Conservation (phyloP, 2,329 filamentous ascomycete genomes). For the Drechslerella coelobrocha region DNA sequence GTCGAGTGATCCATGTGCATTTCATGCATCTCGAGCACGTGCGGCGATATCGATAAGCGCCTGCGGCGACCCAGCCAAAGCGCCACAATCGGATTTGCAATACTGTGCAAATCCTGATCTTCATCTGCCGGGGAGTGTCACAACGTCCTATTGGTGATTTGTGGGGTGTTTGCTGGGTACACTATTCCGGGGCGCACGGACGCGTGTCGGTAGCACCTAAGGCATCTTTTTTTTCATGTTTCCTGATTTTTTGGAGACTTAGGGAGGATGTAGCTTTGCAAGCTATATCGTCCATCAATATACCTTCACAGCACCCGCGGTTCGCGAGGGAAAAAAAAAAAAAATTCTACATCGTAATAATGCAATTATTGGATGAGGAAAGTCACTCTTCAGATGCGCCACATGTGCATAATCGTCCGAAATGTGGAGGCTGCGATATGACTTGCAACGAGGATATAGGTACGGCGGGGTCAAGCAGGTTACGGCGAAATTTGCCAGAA, state of each 20-base stretch:
- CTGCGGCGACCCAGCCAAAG: slow-evolving; percentile 13
- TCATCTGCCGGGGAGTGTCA: slow-evolving; percentile 21
- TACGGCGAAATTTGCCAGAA: not conserved
- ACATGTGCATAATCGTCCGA: not conserved
- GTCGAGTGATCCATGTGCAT: not conserved
- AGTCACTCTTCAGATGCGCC: too few relatives aligned
- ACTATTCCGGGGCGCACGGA: not conserved
- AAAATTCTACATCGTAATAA: not conserved
- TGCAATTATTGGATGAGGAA: not conserved
- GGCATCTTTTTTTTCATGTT: not conserved
- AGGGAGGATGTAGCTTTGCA: not conserved
- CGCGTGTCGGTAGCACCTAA: not conserved
- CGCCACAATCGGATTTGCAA: slow-evolving; percentile 26
- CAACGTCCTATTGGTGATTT: not conserved
- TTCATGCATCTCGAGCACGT: slow-evolving; percentile 6
- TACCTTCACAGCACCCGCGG: not conserved
- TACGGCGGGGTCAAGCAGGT: not conserved
- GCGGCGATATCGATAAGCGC: slow-evolving; percentile 23
- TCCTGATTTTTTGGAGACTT: not conserved
- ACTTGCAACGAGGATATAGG: not conserved
- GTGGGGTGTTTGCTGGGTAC: not conserved
- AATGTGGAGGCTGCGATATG: not conserved
- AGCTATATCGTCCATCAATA: not conserved
- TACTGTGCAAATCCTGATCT: slow-evolving; percentile 8
- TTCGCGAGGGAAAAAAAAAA: not conserved